Conservation (phyloP, 2,329 filamentous ascomycete species). For the Penicillium sp. region DNA sequence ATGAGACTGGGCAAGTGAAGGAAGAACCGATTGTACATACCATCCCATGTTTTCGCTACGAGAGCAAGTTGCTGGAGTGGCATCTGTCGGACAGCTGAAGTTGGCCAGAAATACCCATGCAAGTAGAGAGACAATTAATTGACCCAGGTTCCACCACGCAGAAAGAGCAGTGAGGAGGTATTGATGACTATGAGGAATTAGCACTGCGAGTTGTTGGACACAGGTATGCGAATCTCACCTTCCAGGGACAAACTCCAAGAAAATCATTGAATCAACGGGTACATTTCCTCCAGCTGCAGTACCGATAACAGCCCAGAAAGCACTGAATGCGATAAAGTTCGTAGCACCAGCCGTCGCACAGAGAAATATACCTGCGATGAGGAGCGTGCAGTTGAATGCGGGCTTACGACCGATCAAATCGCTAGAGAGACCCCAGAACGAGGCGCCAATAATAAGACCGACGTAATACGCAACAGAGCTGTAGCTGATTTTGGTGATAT, state of each 20-base stretch:
- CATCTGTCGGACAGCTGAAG: conserved; percentile 27
- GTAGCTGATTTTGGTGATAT: conserved; percentile 29
- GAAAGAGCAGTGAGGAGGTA: conserved; percentile 41
- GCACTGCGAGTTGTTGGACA: background rate
- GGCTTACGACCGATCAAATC: conserved; percentile 46
- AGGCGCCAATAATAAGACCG: conserved; percentile 48
- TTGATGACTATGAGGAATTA: conserved; percentile 20
- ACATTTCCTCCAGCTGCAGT: conserved; percentile 31
- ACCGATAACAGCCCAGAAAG: conserved; percentile 29
- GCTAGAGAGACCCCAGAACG: conserved; percentile 47
- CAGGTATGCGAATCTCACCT: conserved; percentile 10
- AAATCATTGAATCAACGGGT: conserved; percentile 29
- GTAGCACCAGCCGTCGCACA: conserved; percentile 25
- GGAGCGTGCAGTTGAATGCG: conserved; percentile 49
- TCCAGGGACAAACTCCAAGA: conserved; percentile 30
- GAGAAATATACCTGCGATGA: conserved; percentile 40
- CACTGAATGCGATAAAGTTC: conserved; percentile 30
- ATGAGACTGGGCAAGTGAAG: background rate
- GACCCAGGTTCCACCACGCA: conserved; percentile 52
- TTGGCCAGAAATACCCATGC: conserved; percentile 33
- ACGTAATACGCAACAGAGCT: conserved; percentile 38
- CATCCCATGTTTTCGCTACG: conserved; percentile 30
- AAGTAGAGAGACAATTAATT: conserved; percentile 36
- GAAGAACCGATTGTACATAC: conserved; percentile 8
- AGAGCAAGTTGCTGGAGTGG: conserved; percentile 22